Evolutionary conservation across 1,284 basidiomycete genomes (phyloP).

Genomic region (Cutaneotrichosporon sp.): DNA sequence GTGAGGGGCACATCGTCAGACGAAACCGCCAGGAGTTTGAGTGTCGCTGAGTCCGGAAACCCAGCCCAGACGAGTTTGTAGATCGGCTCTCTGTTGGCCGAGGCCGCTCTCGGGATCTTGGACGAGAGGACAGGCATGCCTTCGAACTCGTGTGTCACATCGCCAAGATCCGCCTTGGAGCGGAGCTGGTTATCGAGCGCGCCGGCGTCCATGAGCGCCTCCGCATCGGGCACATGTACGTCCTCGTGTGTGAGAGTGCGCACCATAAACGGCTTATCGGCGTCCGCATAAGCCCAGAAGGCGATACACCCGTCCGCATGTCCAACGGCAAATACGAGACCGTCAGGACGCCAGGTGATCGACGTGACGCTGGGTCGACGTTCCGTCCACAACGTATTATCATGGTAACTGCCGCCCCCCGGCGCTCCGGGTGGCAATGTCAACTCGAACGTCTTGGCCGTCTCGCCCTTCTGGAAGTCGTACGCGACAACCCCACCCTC

Average conservation of each 20-base stretch:
- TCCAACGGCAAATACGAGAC: constrained; percentile 51
- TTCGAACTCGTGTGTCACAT: constrained; percentile 22
- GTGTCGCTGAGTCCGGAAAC: constrained; percentile 55
- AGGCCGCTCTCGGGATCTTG: constrained; percentile 11
- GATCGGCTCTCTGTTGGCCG: constrained; percentile 64
- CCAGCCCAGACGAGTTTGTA: constrained; percentile 83
- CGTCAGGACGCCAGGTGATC: constrained; percentile 61
- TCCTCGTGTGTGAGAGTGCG: constrained; percentile 59
- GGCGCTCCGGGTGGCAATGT: constrained; percentile 70
- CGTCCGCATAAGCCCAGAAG: constrained; percentile 79
- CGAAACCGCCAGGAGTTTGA: constrained; percentile 29
- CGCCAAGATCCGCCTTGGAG: constrained; percentile 7
- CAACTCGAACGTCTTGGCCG: constrained; percentile 63
- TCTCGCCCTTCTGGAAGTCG: constrained; percentile 63
- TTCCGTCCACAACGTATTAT: constrained; percentile 59
- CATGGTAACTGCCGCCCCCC: constrained; percentile 63
- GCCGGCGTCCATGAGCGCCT: constrained; percentile 47
- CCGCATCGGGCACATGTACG: constrained; percentile 50
- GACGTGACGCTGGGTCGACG: constrained; percentile 68
- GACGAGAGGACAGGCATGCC: constrained; percentile 17
- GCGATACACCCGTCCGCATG: constrained; percentile 81
- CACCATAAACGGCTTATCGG: constrained; percentile 72
- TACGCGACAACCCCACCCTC: constrained; percentile 70
- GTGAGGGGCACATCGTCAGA: constrained; percentile 28
- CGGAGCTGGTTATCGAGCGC: constrained; percentile 44